These are phyloP conservation scores for Pythium phragmitis DNA, from an alignment of 352 stramenopile species.

Conservation along the genomic window DNA sequence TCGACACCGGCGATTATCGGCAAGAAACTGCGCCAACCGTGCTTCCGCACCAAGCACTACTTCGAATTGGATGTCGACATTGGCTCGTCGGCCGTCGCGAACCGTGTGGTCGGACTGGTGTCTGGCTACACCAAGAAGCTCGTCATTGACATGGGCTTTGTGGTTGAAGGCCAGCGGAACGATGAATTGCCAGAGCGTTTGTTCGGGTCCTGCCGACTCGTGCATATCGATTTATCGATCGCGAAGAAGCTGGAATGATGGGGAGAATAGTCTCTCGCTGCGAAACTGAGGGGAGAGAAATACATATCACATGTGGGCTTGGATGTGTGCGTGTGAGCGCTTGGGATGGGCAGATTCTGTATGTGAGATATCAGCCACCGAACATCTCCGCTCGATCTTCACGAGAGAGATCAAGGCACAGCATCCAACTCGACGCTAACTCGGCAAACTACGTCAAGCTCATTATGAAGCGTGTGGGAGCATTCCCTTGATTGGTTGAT, in stretches of 20 bases:
- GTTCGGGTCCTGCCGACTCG: slow-evolving; percentile 57
- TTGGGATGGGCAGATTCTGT: not conserved
- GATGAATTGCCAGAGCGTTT: slow-evolving; percentile 74
- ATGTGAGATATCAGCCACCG: no score
- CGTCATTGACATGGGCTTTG: slow-evolving; percentile 81
- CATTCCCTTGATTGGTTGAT: no score
- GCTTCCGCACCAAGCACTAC: slow-evolving; percentile 60
- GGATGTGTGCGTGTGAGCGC: no score
- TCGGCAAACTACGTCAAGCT: no score
- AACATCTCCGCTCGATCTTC: no score
- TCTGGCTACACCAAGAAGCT: slow-evolving; percentile 78
- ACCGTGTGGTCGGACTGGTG: slow-evolving; percentile 70
- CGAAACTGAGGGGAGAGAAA: no score
- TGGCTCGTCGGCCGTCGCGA: slow-evolving; percentile 66
- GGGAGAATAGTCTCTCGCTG: no score
- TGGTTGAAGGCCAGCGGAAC: slow-evolving; percentile 59
- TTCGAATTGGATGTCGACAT: slow-evolving; percentile 82
- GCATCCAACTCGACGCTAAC: no score
- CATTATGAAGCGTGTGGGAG: no score
- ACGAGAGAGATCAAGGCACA: no score
- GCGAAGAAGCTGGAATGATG: slow-evolving; percentile 33
- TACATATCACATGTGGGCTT: no score
- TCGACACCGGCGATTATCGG: slow-evolving; percentile 70
- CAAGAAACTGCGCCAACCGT: slow-evolving; percentile 74
- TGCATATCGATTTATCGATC: slow-evolving; percentile 59